Percentiles rank a stretch among this genome's conserved stretches.
Evolutionary conservation across 2,329 filamentous ascomycete species (phyloP).

Genomic region (Truncatella angustata): DNA sequence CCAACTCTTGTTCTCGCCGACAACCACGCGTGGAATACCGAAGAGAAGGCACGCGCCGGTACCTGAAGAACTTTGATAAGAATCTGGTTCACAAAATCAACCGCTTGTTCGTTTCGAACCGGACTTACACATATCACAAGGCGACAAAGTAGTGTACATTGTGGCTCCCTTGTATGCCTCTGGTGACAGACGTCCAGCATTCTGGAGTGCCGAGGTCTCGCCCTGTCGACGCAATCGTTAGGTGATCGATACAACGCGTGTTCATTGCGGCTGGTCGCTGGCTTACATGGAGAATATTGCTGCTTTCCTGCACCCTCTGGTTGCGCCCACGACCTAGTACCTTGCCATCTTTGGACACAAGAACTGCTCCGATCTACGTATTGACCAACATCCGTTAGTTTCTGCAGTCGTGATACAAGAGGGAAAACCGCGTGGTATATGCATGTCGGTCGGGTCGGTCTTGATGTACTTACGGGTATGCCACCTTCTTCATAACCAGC

Average conservation of each 20-base stretch:
- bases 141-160: conserved; percentile 81
- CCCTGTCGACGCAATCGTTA: conserved; percentile 47
- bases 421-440: not conserved
- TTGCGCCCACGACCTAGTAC: conserved; percentile 2
- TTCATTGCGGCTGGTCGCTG: too few relatives aligned
- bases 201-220: conserved; percentile 73
- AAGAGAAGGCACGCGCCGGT: conserved; percentile 77
- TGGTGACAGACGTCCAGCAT: conserved; percentile 69
- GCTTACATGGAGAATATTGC: not conserved
- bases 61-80: conserved; percentile 22
- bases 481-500: conserved; percentile 45
- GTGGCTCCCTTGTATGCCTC: conserved; percentile 68
- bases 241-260: too few relatives aligned
- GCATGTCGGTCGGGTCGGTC: not conserved
- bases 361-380: conserved; percentile 5
- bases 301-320: not conserved
- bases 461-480: conserved; percentile 38
- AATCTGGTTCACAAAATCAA: too few relatives aligned
- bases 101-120: too few relatives aligned
- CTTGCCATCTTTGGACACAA: not conserved
- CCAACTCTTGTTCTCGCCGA: conserved; percentile 76
- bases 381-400: not conserved
- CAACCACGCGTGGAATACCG: conserved; percentile 70
- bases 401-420: not conserved
- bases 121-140: conserved; percentile 70